Conservation (phyloP, 1,139 yeast species). For the Geotrichum fermentans region DNA sequence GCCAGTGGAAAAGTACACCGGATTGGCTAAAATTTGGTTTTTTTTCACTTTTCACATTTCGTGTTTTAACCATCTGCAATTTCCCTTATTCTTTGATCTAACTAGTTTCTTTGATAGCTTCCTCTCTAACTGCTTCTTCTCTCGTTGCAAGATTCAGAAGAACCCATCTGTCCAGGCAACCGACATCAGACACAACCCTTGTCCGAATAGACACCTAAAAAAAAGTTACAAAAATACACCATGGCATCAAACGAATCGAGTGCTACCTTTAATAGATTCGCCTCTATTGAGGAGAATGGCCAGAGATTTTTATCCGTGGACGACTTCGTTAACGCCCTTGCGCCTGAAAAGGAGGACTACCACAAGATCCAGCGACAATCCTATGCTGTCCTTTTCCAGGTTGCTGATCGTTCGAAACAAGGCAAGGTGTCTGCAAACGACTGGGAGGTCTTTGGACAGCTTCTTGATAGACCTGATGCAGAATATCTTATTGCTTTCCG, state of each 20-base stretch:
- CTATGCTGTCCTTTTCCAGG: conserved; percentile 43
- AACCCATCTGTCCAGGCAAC: no score
- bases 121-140: no score
- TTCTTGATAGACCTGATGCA: conserved; percentile 45
- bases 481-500: conserved; percentile 45
- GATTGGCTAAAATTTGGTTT: conserved; percentile 5
- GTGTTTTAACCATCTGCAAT: no score
- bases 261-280: conserved; percentile 15
- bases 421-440: conserved; percentile 40
- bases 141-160: no score
- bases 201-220: not conserved
- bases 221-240: not conserved
- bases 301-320: conserved; percentile 46
- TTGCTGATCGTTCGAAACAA: conserved; percentile 38
- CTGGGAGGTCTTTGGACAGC: conserved; percentile 41
- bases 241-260: conserved; percentile 18
- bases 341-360: conserved; percentile 43
- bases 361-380: conserved; percentile 42
- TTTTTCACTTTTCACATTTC: conserved; percentile 2
- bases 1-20: conserved; percentile 1
- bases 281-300: conserved; percentile 31
- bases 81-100: no score
- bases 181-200: no score
- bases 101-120: no score
- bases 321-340: conserved; percentile 42